Percentiles rank a stretch among this genome's conserved stretches.
phyloP scores from a whole-genome alignment of 1,284 basidiomycete species.

The Austroboletus olivaceoglutinosus region DNA sequence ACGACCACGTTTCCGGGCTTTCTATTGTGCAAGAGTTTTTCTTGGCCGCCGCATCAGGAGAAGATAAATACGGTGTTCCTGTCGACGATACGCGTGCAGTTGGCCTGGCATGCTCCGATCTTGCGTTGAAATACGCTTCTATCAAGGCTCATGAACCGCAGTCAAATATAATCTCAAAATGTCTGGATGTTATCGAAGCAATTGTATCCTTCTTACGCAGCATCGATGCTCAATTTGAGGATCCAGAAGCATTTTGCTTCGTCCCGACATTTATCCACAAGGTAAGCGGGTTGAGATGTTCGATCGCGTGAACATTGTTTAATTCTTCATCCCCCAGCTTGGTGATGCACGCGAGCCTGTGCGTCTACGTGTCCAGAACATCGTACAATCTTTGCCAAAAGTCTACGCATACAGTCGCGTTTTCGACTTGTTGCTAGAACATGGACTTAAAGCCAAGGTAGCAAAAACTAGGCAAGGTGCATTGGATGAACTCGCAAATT shows the following conservation, averaged over 20 bases:
- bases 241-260: constrained; percentile 86
- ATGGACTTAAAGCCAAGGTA: constrained; percentile 86
- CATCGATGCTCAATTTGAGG: constrained; percentile 79
- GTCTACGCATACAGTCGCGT: constrained; percentile 90
- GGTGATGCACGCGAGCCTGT: constrained; percentile 80
- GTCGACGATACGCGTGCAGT: constrained; percentile 61
- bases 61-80: constrained; percentile 54
- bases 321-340: constrained; percentile 46
- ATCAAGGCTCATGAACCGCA: constrained; percentile 92
- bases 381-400: constrained; percentile 70
- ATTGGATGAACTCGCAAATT: constrained; percentile 74
- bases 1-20: constrained; percentile 85
- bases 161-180: constrained; percentile 87
- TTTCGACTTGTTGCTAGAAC: constrained; percentile 82
- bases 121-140: constrained; percentile 92
- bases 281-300: constrained; percentile 45
- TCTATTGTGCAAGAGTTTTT: constrained; percentile 76
- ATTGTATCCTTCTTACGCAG: constrained; percentile 73
- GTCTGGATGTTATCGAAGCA: constrained; percentile 84
- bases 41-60: constrained; percentile 53
- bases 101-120: constrained; percentile 88
- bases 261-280: constrained; percentile 91
- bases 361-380: constrained; percentile 66
- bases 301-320: background rate
- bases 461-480: constrained; percentile 87